These are phyloP conservation scores for Ichthyophthirius multifiliis DNA, from an alignment of 169 alveolate species.

Conservation along the genomic window DNA sequence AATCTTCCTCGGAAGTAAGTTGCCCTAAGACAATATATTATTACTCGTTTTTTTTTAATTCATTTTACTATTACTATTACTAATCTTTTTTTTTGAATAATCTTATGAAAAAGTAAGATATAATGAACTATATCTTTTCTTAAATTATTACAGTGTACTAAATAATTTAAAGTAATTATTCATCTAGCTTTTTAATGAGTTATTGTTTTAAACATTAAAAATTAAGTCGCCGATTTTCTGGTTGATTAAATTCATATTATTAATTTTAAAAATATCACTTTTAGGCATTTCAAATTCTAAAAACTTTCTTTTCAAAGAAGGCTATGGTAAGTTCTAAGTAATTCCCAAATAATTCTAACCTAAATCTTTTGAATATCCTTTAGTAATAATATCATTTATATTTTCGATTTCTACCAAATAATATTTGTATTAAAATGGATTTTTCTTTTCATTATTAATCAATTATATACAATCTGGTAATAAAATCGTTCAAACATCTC, in stretches of 20 bases:
- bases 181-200: too few species aligned
- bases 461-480: too few species aligned
- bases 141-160: neutral
- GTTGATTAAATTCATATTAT: neutral
- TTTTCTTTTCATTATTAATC: too few species aligned
- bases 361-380: neutral
- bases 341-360: neutral
- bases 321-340: neutral
- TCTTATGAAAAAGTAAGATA: neutral
- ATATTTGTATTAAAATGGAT: too few species aligned
- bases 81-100: neutral
- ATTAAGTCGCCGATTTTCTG: neutral
- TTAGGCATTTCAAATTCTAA: neutral
- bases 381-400: neutral
- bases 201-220: neutral
- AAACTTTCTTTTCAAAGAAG: neutral
- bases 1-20: constrained; percentile 55
- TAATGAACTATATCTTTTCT: neutral
- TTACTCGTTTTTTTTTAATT: neutral
- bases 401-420: neutral
- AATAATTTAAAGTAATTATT: too few species aligned
- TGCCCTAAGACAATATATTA: constrained; percentile 27
- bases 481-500: neutral
- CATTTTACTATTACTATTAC: neutral
- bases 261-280: neutral